phyloP scores from a whole-genome alignment of 371 early-diverging fungal species.

The Rhizopus stolonifer region DNA sequence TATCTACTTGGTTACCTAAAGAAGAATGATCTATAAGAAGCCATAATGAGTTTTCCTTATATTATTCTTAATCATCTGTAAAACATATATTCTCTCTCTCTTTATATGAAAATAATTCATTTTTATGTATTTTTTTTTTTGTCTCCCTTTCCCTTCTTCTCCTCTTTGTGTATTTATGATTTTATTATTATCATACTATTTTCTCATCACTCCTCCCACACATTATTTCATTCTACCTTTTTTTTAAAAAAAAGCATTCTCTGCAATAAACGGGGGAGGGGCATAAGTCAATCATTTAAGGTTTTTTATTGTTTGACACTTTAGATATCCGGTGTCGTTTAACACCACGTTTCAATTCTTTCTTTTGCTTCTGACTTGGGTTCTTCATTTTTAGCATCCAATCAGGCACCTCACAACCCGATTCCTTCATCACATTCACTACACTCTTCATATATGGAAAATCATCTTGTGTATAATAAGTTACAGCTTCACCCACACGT shows the following conservation, averaged over 20 bases:
- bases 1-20: too few relatives aligned
- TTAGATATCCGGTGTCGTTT: slow-evolving; percentile 24
- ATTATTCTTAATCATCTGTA: too few relatives aligned
- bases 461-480: slow-evolving; percentile 94
- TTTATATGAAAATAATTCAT: neutral
- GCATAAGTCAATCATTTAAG: too few relatives aligned
- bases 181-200: neutral
- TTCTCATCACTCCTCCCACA: neutral
- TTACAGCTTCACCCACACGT: slow-evolving; percentile 75
- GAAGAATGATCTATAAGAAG: too few relatives aligned
- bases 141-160: neutral
- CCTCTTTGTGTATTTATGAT: too few relatives aligned
- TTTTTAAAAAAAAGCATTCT: too few relatives aligned
- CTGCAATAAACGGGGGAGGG: too few relatives aligned
- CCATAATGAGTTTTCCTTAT: too few relatives aligned
- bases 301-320: too few relatives aligned
- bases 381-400: slow-evolving; percentile 93
- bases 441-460: slow-evolving; percentile 83
- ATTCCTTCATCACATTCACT: slow-evolving; percentile 95
- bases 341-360: slow-evolving; percentile 26
- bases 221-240: too few relatives aligned
- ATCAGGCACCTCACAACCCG: slow-evolving; percentile 94
- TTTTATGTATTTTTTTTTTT: neutral
- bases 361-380: slow-evolving; percentile 44
- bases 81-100: too few relatives aligned